Conservation (phyloP, 1,139 yeast species). For the Debaryomyces sp. region DNA sequence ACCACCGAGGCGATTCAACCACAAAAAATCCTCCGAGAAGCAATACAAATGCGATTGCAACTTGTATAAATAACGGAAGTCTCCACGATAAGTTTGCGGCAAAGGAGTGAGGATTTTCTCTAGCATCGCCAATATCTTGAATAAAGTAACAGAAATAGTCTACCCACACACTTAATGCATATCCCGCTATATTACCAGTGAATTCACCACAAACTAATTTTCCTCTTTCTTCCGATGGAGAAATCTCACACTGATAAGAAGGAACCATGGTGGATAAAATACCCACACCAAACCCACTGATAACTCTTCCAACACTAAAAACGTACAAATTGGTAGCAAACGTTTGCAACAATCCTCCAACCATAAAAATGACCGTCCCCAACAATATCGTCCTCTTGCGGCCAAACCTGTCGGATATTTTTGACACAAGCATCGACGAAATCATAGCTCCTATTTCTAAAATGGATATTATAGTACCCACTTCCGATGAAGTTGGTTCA, state of each 20-base stretch:
- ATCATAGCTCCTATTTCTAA: conserved; percentile 57
- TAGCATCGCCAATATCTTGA: conserved; percentile 44
- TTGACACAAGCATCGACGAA: conserved; percentile 50
- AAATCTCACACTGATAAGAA: conserved; percentile 57
- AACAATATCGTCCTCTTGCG: conserved; percentile 50
- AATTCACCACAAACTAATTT: conserved; percentile 57
- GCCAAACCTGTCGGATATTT: conserved; percentile 48
- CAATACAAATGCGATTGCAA: conserved; percentile 45
- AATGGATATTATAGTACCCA: conserved; percentile 54
- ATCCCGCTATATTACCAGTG: conserved; percentile 56
- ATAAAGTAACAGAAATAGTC: conserved; percentile 55
- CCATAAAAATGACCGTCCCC: conserved; percentile 52
- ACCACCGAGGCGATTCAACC: conserved; percentile 60
- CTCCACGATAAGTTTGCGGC: conserved; percentile 56
- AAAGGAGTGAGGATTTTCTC: conserved; percentile 38
- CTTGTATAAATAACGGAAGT: conserved; percentile 53
- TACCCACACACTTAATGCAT: conserved; percentile 57
- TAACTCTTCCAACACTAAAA: conserved; percentile 52
- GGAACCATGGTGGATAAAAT: conserved; percentile 56
- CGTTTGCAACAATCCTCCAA: conserved; percentile 54
- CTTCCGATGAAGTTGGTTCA: conserved; percentile 47
- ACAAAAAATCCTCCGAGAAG: conserved; percentile 55
- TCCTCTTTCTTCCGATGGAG: conserved; percentile 59
- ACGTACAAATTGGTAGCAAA: conserved; percentile 45
- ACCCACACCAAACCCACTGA: conserved; percentile 58